Conservation (phyloP, 495 filamentous ascomycete genomes). For the Filosporella fistucella region DNA sequence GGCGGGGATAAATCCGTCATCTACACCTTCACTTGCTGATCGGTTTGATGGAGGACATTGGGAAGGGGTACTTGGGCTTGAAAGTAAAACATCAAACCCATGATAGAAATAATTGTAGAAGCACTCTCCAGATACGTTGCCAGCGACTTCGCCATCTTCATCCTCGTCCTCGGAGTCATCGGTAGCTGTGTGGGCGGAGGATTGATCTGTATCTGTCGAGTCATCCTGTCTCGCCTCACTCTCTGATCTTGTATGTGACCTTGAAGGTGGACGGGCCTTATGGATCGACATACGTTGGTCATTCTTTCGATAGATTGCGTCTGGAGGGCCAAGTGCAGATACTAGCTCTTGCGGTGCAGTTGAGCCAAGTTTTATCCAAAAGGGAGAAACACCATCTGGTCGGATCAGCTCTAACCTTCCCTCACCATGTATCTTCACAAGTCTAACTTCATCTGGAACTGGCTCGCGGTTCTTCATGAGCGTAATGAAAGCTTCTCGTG, state of each 20-base stretch:
- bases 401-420: slow-evolving; percentile 75
- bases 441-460: slow-evolving; percentile 74
- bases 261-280: slow-evolving; percentile 36
- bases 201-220: slow-evolving; percentile 76
- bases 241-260: slow-evolving; percentile 39
- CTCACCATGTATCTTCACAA: slow-evolving; percentile 67
- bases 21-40: background rate
- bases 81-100: slow-evolving; percentile 91
- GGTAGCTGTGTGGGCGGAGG: slow-evolving; percentile 68
- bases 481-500: slow-evolving; percentile 47
- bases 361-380: slow-evolving; percentile 68
- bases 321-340: slow-evolving; percentile 86
- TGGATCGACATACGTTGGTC: slow-evolving; percentile 92
- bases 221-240: slow-evolving; percentile 44
- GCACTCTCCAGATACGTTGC: slow-evolving; percentile 60
- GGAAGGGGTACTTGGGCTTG: slow-evolving; percentile 62
- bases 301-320: slow-evolving; percentile 90
- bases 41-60: slow-evolving; percentile 52
- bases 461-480: slow-evolving; percentile 56
- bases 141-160: slow-evolving; percentile 39
- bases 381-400: slow-evolving; percentile 34
- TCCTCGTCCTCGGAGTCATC: slow-evolving; percentile 73
- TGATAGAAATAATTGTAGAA: slow-evolving; percentile 98
- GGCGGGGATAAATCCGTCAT: slow-evolving; percentile 9
- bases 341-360: slow-evolving; percentile 89